A percentile compares a stretch with the other conserved stretches of the same genome.
Conservation (phyloP, 768 basidiomycete species). For the Amanita rimosa region DNA sequence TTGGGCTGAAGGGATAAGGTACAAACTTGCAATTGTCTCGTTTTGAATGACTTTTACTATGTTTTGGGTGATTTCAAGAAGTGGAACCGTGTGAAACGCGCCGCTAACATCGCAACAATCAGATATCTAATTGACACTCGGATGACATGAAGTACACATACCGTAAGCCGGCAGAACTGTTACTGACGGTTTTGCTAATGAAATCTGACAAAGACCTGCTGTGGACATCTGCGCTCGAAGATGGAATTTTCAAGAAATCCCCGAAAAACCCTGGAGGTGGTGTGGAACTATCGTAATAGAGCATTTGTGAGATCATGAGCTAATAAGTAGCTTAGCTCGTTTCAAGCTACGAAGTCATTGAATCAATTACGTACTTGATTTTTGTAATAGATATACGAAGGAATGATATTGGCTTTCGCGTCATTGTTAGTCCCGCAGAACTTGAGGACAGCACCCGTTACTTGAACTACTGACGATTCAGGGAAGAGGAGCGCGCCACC, state of each 20-base stretch:
- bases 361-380: slow-evolving; percentile 17
- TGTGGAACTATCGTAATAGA: slow-evolving; percentile 41
- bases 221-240: slow-evolving; percentile 17
- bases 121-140: slow-evolving; percentile 8
- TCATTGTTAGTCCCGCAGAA: slow-evolving; percentile 32
- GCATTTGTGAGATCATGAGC: background rate
- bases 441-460: slow-evolving; percentile 25
- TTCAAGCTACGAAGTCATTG: background rate
- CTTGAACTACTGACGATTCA: slow-evolving; percentile 11
- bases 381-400: slow-evolving; percentile 28
- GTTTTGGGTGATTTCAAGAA: slow-evolving; percentile 17
- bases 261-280: slow-evolving; percentile 34
- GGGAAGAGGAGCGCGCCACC: slow-evolving; percentile 35
- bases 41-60: slow-evolving; percentile 23
- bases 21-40: slow-evolving; percentile 21
- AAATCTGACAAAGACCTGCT: slow-evolving; percentile 24
- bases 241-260: slow-evolving; percentile 29
- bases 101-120: slow-evolving; percentile 10
- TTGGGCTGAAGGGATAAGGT: background rate
- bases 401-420: slow-evolving; percentile 39
- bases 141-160: background rate
- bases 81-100: slow-evolving; percentile 23
- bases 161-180: slow-evolving; percentile 14
- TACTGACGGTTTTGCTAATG: slow-evolving; percentile 19
- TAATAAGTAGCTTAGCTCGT: background rate